Evolutionary conservation across 352 stramenopile genomes (phyloP), one percentile per base, ranked within the genome.

Genomic region (Pythium diclinum): DNA sequence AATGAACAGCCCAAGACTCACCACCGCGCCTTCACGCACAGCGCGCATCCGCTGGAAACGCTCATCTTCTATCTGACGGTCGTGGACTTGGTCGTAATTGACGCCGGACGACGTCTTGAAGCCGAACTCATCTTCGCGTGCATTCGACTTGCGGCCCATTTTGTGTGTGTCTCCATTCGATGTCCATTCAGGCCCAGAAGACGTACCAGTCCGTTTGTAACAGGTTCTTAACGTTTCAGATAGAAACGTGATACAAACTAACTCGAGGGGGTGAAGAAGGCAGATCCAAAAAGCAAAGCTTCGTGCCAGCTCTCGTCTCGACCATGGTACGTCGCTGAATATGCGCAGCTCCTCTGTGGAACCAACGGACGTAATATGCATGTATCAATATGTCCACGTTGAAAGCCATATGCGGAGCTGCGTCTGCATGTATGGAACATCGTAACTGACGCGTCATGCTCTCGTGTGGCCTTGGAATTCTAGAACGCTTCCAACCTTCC

Each of bases 61-160:
- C 49, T 85, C 68, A 69, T 96, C 87, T 38, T 95, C 86, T 34
- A 96, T 84, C 55, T 94, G 87, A 6, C 88, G 79, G 63, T 95
- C 84, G 33, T 67, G 56, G 67, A 95, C 80, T 61, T 93, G 81
- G 56, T 73, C 78, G 70, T 97, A 96, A 72, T 96, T 79, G 38
- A 96, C 84, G 46, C 83, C 83, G 6, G 87, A 91, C 48, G 84
- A 91, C 59, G 74, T 79, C 72, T 89, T 91, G 67, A 91, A 74
- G 33, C 83, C 81, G 56, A 81, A 87, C 63, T 83, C 72, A 58
- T 92, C 81, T 48, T 73, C 70, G 33, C 61, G 59, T 19, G 67
- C n/a, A 9, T 51, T 63, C 34, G 69, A 49, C 56, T 74, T 74
- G 42, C 71, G 70, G 25, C 56, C 52, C 73, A 79, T 79, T 5